Evolutionary conservation across 176 grass and related monocot genomes (phyloP), one percentile per base, ranked within the genome.

Genomic region (Oryza coarctata): DNA sequence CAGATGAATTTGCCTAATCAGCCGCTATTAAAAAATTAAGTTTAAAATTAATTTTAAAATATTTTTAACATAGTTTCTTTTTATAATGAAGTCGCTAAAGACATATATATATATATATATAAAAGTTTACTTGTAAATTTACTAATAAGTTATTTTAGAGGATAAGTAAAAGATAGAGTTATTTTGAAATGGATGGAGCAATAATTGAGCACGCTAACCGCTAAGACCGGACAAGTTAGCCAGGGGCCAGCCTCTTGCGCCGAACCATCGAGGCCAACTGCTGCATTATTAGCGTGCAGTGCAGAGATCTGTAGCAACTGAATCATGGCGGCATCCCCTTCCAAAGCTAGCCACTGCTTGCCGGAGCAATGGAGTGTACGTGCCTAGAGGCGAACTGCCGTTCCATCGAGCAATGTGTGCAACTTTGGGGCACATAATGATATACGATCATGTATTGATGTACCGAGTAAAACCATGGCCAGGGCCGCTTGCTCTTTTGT

Each of bases 341-440:
- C 55, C 55, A 60, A 60, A 60, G 55, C 55, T 20, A 23, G 0
- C 55, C n/a, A 11, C n/a, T 60, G 55, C 55, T 3, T 57, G 52
- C 20, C 22, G 7, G 52, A 57, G 52, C 22, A 7, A 57, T 57
- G 52, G 52, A 57, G 52, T 57, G 6, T 50, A 50, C 4, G 17
- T 52, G 18, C 17, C 49, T 60, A 60, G 55, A 25, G n/a, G 55
- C 8, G 55, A 60, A 60, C 55, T 60, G 55, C 55, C 55, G 55
- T 60, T 34, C 72, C 9, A 34, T 58, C 20, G 30, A 64, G 60
- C 0, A 60, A 41, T 68, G 70, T 41, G 14, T 3, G 68, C 36
- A 70, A 36, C 68, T 73, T 63, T 17, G 18, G 80, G 80, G 38
- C 6, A 73, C 80, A 73, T 28, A 8, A 83, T 83, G 38, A 82